These are phyloP conservation scores for Primulina huaijiensis DNA, from an alignment of 257 asterid species.

Conservation along the genomic window DNA sequence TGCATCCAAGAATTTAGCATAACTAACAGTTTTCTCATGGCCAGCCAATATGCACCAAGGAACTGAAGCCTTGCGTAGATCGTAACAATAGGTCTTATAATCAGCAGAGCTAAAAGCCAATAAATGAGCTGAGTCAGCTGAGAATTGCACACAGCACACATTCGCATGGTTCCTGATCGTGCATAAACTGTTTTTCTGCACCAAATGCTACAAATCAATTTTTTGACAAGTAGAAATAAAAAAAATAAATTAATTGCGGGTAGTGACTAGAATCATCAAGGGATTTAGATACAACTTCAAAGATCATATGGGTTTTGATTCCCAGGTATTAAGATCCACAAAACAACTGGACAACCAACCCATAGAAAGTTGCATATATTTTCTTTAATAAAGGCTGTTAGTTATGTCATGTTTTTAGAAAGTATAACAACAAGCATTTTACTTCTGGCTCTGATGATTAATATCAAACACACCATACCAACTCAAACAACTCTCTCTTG, in stretches of 20 bases:
- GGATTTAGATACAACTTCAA: constrained; percentile 4
- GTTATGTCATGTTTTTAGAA: not conserved
- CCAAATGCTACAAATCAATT: constrained; percentile 30
- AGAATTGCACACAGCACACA: constrained; percentile 90
- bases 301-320: not conserved
- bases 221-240: not conserved
- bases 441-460: not conserved
- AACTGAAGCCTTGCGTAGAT: constrained; percentile 66
- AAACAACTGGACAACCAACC: constrained; percentile 12
- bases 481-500: not conserved
- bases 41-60: constrained; percentile 94
- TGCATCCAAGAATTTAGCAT: constrained; percentile 74
- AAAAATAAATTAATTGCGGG: constrained; percentile 8
- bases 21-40: constrained; percentile 88
- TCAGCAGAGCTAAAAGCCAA: constrained; percentile 88
- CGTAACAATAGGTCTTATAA: constrained; percentile 84
- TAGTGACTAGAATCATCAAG: constrained; percentile 8
- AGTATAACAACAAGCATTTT: not conserved
- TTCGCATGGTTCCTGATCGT: constrained; percentile 83
- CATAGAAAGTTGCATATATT: not conserved
- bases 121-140: constrained; percentile 61
- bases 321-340: not conserved
- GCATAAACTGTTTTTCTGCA: constrained; percentile 87
- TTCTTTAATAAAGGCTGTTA: not conserved
- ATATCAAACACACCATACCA: not conserved